Percentiles rank a stretch among this genome's conserved stretches.
These are phyloP conservation scores for Stygiomarasmius scandens DNA, from an alignment of 1,284 basidiomycete species.

Conservation along the genomic window DNA sequence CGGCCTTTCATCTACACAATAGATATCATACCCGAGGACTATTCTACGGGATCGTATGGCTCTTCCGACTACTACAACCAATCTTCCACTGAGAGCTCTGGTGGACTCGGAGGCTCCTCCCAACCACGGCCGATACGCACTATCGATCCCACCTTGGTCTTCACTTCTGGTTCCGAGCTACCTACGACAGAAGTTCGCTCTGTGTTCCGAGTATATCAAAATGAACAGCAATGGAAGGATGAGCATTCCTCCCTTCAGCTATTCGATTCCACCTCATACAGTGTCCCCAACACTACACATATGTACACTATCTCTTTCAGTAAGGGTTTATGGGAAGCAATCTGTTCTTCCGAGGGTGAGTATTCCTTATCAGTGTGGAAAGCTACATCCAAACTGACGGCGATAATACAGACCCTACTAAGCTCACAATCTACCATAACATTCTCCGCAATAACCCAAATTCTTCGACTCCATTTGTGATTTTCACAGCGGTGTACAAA, in stretches of 20 bases:
- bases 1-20: slow-evolving; percentile 53
- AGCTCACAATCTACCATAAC: slow-evolving; percentile 59
- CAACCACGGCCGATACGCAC: slow-evolving; percentile 52
- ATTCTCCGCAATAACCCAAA: slow-evolving; percentile 41
- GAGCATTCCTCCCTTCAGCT: slow-evolving; percentile 49
- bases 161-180: slow-evolving; percentile 42
- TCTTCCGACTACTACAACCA: slow-evolving; percentile 13
- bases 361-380: slow-evolving; percentile 11
- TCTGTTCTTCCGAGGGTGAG: slow-evolving; percentile 56
- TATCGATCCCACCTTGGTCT: slow-evolving; percentile 68
- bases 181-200: slow-evolving; percentile 49
- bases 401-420: slow-evolving; percentile 54
- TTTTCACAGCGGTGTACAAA: slow-evolving; percentile 57
- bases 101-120: slow-evolving; percentile 35
- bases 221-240: slow-evolving; percentile 38
- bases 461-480: slow-evolving; percentile 28
- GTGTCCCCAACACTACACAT: slow-evolving; percentile 37
- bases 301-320: slow-evolving; percentile 62
- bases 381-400: neutral
- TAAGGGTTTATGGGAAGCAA: slow-evolving; percentile 60
- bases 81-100: slow-evolving; percentile 13
- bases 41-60: slow-evolving; percentile 8
- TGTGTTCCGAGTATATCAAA: slow-evolving; percentile 50
- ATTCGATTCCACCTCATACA: slow-evolving; percentile 28
- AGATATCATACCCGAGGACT: slow-evolving; percentile 50